phyloP scores from a whole-genome alignment of 1,284 basidiomycete genomes.

The Moesziomyces antarcticus region DNA sequence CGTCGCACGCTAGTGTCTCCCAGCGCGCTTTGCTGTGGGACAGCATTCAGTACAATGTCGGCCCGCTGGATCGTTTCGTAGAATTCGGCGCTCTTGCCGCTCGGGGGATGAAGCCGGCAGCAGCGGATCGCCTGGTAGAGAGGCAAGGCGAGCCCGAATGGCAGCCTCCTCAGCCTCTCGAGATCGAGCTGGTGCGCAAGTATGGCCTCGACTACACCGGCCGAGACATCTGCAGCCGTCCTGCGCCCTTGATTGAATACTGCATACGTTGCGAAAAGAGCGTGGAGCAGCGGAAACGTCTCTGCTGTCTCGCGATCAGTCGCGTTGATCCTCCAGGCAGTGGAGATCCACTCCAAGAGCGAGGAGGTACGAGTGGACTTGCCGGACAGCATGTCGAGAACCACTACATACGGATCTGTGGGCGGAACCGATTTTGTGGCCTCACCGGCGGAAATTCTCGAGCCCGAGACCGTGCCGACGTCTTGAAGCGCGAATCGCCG shows the following conservation, averaged over 20 bases:
- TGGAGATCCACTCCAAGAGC: slow-evolving; percentile 13
- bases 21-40: slow-evolving; percentile 9
- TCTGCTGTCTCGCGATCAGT: background rate
- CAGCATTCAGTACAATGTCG: slow-evolving; percentile 73
- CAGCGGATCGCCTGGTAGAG: slow-evolving; percentile 83
- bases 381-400: slow-evolving; percentile 9
- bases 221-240: background rate
- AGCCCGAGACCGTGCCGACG: background rate
- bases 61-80: slow-evolving; percentile 82
- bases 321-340: background rate
- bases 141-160: slow-evolving; percentile 81
- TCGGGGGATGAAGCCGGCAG: slow-evolving; percentile 80
- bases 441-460: no score
- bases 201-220: slow-evolving; percentile 74
- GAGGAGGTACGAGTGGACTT: background rate
- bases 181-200: slow-evolving; percentile 72
- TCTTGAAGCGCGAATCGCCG: slow-evolving; percentile 3
- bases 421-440: slow-evolving; percentile 3
- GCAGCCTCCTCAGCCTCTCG: slow-evolving; percentile 72
- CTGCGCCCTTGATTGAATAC: slow-evolving; percentile 7
- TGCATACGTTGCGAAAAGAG: slow-evolving; percentile 12
- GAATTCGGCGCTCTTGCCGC: slow-evolving; percentile 77
- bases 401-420: slow-evolving; percentile 13
- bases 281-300: slow-evolving; percentile 17
- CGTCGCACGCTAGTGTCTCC: slow-evolving; percentile 11